Evolutionary conservation across 2,329 filamentous ascomycete species (phyloP), one percentile per base, ranked within the genome.

Genomic region (Leptographium wingfieldii): DNA sequence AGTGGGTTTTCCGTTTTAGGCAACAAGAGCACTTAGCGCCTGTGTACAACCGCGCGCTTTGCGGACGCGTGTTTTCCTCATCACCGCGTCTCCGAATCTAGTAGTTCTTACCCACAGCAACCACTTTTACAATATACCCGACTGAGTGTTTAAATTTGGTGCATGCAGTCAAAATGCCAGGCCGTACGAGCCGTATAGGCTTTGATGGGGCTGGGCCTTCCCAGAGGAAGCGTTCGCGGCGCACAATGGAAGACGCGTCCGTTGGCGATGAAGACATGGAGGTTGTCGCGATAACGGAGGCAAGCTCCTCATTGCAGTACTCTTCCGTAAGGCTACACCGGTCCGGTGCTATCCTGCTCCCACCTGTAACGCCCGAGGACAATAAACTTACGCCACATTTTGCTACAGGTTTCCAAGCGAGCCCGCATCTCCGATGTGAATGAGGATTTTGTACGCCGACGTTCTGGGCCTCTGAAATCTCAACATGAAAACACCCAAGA

Each of bases 151-250:
- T 7, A n/a, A 10, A 12, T 4, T 25, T 5, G 27, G 40, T 49
- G 12, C 27, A 31, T 25, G 25, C 10, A 48, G n/a, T 31, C 27
- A 63, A 49, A 33, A 72, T 72, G 70, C 67, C 69, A 9, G 64
- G 63, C 5, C 65, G 64, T 53, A 70, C 69, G 1, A 61, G 33
- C 16, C 22, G 33, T 19, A 27, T 54, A 14, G 16, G 19, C n/a
- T 22, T 48, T 5, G 49, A 38, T 22, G 31, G 40, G 5, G 25
- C 40, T 6, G 35, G 19, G 2, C 27, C 2, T 57, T 60, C 67
- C 29, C 66, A 67, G 6, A 62, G 69, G 29, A 81, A 82, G 68
- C 76, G 79, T 63, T 70, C 72, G 27, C 72, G 74, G 52, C 71
- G 66, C 56, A 69, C 65, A 7, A 67, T 70, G 48, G 71, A 73